A percentile compares a stretch with the other conserved stretches of the same genome.
Evolutionary conservation across 148 eudicot species (phyloP).

Genomic region (Vaccinium myrtillus): DNA sequence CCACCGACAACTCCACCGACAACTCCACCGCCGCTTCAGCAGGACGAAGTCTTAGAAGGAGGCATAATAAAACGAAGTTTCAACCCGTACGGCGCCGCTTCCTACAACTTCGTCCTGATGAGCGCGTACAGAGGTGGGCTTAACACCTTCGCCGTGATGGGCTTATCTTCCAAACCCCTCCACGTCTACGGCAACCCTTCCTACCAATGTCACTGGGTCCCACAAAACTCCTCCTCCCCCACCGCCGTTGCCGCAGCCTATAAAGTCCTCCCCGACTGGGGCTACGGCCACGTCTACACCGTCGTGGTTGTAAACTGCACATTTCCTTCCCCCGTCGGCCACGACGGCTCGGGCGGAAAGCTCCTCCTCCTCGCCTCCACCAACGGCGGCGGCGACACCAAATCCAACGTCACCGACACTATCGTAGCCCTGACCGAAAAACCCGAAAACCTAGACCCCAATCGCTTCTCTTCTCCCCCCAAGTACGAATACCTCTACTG

Average conservation of each 20-base stretch:
- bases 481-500: constrained; percentile 72
- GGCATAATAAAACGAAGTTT: constrained; percentile 52
- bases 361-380: constrained; percentile 44
- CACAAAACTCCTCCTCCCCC: not conserved
- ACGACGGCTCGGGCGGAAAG: constrained; percentile 38
- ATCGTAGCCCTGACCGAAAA: constrained; percentile 44
- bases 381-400: constrained; percentile 42
- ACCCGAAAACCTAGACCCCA: constrained; percentile 18
- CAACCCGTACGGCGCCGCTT: constrained; percentile 52
- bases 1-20: not conserved
- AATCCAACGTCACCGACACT: constrained; percentile 36
- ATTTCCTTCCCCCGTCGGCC: constrained; percentile 36
- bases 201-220: constrained; percentile 51
- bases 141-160: constrained; percentile 56
- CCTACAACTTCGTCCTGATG: constrained; percentile 72
- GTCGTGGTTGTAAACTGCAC: constrained; percentile 75
- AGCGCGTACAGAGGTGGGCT: constrained; percentile 76
- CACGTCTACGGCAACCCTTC: constrained; percentile 52
- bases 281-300: constrained; percentile 79
- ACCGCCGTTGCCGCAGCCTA: constrained; percentile 21
- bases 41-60: constrained; percentile 18
- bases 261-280: constrained; percentile 77
- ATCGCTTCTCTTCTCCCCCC: constrained; percentile 32
- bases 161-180: constrained; percentile 62
- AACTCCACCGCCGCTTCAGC: not conserved